A percentile compares a stretch with the other conserved stretches of the same genome.
Conservation (phyloP, 768 basidiomycete genomes). For the Strobilomyces echinocephalus region DNA sequence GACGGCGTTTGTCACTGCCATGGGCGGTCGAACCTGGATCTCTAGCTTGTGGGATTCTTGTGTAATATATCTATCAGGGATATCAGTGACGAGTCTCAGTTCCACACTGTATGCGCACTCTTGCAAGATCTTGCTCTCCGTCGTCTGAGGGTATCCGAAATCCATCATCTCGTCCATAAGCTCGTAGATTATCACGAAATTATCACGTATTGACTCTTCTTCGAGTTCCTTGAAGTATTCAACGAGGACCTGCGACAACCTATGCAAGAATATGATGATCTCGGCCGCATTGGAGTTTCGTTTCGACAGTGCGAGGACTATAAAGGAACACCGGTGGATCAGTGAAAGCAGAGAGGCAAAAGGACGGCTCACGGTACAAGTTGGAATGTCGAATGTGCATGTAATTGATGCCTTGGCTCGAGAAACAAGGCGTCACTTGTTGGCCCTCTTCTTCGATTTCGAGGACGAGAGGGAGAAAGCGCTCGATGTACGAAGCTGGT, state of each 20-base stretch:
- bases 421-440: conserved; percentile 95
- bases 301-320: conserved; percentile 93
- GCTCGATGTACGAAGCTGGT: conserved; percentile 80
- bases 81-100: neutral
- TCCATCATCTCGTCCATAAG: conserved; percentile 99
- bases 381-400: conserved; percentile 99
- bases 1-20: conserved; percentile 97
- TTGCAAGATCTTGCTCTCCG: conserved; percentile 98
- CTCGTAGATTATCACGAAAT: conserved; percentile 99
- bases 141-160: conserved; percentile 98
- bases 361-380: conserved; percentile 71
- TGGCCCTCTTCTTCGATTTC: conserved; percentile 98
- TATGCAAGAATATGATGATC: conserved; percentile 93
- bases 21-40: conserved; percentile 85
- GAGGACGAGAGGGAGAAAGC: conserved; percentile 87
- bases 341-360: neutral
- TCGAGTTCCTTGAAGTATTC: conserved; percentile 99
- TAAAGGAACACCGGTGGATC: neutral
- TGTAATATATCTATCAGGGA: conserved; percentile 75
- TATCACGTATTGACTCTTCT: conserved; percentile 97
- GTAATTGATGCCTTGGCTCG: conserved; percentile 92
- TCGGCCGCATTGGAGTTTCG: conserved; percentile 95
- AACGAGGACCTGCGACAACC: conserved; percentile 84
- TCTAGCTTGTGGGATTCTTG: conserved; percentile 98
- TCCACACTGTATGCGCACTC: conserved; percentile 52